Evolutionary conservation across 495 filamentous ascomycete species (phyloP).

Genomic region (Aspergillus heteromorphus): DNA sequence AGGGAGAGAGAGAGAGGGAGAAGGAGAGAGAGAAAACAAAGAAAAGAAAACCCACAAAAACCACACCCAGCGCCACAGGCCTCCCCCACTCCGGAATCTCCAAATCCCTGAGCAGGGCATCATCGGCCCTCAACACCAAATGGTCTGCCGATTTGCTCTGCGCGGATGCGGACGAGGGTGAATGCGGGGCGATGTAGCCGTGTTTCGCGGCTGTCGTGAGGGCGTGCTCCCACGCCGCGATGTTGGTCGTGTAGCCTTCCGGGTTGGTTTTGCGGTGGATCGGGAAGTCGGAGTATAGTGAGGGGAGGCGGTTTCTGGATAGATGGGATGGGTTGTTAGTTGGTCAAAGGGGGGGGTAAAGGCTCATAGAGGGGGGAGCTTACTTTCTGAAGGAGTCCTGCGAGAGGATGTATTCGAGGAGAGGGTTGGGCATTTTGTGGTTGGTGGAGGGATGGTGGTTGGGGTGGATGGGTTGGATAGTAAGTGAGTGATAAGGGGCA

Average conservation of each 20-base stretch:
- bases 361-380: background rate
- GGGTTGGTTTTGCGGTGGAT: conserved; percentile 76
- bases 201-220: conserved; percentile 61
- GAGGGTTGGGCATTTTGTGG: conserved; percentile 48
- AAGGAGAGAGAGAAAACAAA: background rate
- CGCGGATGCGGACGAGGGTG: conserved; percentile 27
- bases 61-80: conserved; percentile 75
- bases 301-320: conserved; percentile 74
- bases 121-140: conserved; percentile 62
- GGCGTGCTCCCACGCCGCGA: conserved; percentile 74
- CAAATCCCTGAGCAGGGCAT: conserved; percentile 63
- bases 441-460: background rate
- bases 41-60: conserved; percentile 49
- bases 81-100: conserved; percentile 75
- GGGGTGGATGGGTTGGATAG: background rate
- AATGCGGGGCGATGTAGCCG: conserved; percentile 64
- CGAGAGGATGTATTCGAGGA: conserved; percentile 55
- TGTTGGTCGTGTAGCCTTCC: conserved; percentile 82
- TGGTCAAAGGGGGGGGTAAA: background rate
- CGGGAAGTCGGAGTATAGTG: conserved; percentile 91
- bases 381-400: conserved; percentile 64
- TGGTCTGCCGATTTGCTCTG: conserved; percentile 30
- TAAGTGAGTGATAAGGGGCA: too few relatives aligned
- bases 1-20: too few relatives aligned
- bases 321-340: conserved; percentile 1